Conservation (phyloP, 2,329 filamentous ascomycete species). For the Ceratocystis variospora region DNA sequence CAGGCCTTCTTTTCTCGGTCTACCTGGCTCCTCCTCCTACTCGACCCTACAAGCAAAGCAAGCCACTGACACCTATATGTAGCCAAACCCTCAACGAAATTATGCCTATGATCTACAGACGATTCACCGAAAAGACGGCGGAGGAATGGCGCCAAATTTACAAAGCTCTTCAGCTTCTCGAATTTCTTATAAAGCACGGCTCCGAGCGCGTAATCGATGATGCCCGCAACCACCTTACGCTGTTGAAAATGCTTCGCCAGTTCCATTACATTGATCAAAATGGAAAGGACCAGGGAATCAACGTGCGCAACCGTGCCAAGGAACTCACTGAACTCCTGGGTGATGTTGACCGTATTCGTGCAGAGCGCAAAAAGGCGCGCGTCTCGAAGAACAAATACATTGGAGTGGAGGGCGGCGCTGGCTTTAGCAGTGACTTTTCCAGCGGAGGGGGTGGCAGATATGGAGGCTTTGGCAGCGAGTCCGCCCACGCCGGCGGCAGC, state of each 20-base stretch:
- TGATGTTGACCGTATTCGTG: conserved; percentile 76
- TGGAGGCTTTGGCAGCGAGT: conserved; percentile 85
- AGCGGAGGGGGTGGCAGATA: conserved; percentile 46
- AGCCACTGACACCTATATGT: conserved; percentile 11
- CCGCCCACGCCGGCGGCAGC: conserved; percentile 50
- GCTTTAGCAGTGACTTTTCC: conserved; percentile 41
- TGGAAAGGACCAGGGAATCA: conserved; percentile 96
- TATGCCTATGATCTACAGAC: conserved; percentile 99
- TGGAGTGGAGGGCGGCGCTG: conserved; percentile 71
- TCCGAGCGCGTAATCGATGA: conserved; percentile 96
- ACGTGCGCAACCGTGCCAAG: conserved; percentile 91
- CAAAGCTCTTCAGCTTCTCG: conserved; percentile 90
- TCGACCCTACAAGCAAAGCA: not conserved
- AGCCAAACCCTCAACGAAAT: conserved; percentile 97
- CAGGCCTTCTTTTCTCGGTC: not conserved
- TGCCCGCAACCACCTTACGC: conserved; percentile 82
- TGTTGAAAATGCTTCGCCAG: conserved; percentile 95
- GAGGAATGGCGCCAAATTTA: conserved; percentile 99
- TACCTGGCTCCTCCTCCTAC: not conserved
- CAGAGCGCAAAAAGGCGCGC: conserved; percentile 78
- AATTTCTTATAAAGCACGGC: conserved; percentile 95
- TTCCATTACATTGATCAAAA: conserved; percentile 95
- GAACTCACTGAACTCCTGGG: conserved; percentile 86
- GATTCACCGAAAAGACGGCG: conserved; percentile 94
- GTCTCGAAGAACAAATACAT: conserved; percentile 87